These are phyloP conservation scores for Spatholobus suberectus DNA, from an alignment of 306 rosid species.

Conservation along the genomic window DNA sequence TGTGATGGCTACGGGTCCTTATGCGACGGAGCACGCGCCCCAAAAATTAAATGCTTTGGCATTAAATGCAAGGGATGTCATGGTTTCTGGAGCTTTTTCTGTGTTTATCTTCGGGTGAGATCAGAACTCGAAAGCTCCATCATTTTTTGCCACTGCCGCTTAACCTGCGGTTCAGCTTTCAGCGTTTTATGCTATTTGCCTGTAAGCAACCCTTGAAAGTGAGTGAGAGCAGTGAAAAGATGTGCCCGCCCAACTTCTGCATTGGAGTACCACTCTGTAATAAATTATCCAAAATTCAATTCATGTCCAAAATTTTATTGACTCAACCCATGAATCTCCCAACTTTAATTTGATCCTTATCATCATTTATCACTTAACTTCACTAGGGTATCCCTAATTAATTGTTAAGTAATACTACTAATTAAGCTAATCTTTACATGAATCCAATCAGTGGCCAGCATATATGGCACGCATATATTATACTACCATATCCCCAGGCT, in stretches of 20 bases:
- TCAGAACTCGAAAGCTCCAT: constrained; percentile 64
- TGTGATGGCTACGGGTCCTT: constrained; percentile 42
- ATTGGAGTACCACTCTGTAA: neutral
- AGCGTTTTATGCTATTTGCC: constrained; percentile 44
- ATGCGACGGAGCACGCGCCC: constrained; percentile 67
- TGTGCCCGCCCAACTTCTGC: neutral
- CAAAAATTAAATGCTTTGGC: constrained; percentile 59
- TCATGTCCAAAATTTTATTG: neutral
- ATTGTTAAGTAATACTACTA: neutral
- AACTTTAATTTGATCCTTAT: neutral
- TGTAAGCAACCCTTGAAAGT: constrained; percentile 45
- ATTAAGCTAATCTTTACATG: too few species aligned
- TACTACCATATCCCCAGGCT: too few species aligned
- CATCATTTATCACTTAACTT: too few species aligned
- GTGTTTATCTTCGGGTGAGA: constrained; percentile 45
- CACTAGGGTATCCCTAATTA: neutral
- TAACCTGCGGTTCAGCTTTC: constrained; percentile 28
- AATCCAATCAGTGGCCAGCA: too few species aligned
- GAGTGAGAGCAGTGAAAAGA: constrained; percentile 38
- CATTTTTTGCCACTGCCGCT: constrained; percentile 63
- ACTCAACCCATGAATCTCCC: neutral
- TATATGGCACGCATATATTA: too few species aligned
- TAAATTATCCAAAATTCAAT: neutral
- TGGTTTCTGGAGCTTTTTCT: constrained; percentile 54
- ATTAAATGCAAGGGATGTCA: constrained; percentile 53